Evolutionary conservation across 345 rosid species (phyloP).

Genomic region (Arabis alpina): DNA sequence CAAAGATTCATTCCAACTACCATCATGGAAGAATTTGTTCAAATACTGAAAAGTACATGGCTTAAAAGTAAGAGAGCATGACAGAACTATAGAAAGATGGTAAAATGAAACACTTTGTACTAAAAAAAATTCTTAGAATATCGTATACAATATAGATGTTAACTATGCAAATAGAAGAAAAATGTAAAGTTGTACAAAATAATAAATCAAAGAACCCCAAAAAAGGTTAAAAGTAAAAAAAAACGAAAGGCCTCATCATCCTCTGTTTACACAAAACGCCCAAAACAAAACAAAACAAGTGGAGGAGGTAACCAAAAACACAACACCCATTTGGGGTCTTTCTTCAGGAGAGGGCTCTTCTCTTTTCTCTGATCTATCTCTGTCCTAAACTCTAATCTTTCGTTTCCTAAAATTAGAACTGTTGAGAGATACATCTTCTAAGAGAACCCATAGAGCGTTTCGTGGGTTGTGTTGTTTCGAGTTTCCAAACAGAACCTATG

Average conservation of each 20-base stretch:
- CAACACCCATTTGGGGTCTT: slow-evolving; percentile 49
- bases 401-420: slow-evolving; percentile 43
- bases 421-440: slow-evolving; percentile 80
- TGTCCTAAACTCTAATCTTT: slow-evolving; percentile 38
- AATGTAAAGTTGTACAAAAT: slow-evolving; percentile 23
- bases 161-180: slow-evolving; percentile 20
- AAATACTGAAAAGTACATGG: neutral
- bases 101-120: neutral
- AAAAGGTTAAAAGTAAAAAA: slow-evolving; percentile 2
- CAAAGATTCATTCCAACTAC: neutral
- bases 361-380: slow-evolving; percentile 27
- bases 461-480: slow-evolving; percentile 67
- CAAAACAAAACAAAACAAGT: slow-evolving; percentile 45
- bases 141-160: slow-evolving; percentile 20
- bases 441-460: slow-evolving; percentile 56
- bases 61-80: neutral
- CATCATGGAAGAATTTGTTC: neutral
- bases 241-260: slow-evolving; percentile 58
- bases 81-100: neutral
- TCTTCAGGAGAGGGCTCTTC: slow-evolving; percentile 61
- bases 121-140: neutral
- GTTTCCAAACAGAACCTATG: slow-evolving; percentile 77
- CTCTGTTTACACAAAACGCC: slow-evolving; percentile 57
- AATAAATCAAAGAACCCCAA: slow-evolving; percentile 32
- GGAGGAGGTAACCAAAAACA: slow-evolving; percentile 45